Evolutionary conservation across 257 asterid genomes (phyloP).

Genomic region (Solanum clarkiae): DNA sequence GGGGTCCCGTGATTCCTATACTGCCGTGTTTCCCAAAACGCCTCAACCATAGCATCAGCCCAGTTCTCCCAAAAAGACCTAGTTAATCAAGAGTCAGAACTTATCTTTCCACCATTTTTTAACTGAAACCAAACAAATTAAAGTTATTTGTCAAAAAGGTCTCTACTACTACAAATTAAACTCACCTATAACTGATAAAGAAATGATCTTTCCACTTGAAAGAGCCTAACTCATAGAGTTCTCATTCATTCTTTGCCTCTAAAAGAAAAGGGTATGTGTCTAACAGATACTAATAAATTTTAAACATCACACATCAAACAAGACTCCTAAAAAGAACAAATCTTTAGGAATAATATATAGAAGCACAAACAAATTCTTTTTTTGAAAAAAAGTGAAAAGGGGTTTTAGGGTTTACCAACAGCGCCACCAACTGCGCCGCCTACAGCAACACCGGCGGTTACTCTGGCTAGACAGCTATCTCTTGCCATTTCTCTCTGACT

Average conservation of each 20-base stretch:
- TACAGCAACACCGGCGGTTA: slow-evolving; percentile 55
- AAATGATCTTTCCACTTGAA: background rate
- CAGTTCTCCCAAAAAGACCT: background rate
- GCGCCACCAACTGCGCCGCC: slow-evolving; percentile 91
- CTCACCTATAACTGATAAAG: background rate
- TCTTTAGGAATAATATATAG: background rate
- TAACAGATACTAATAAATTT: background rate
- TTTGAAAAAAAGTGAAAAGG: background rate
- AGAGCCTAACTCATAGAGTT: background rate
- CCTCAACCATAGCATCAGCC: background rate
- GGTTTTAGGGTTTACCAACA: slow-evolving; percentile 32
- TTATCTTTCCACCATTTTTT: background rate
- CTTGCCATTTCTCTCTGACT: slow-evolving; percentile 37
- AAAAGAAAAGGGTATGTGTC: too few species aligned
- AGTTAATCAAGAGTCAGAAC: background rate
- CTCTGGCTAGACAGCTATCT: slow-evolving; percentile 60
- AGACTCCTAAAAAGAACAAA: background rate
- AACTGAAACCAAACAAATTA: background rate
- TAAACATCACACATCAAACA: background rate
- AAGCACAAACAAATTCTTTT: background rate
- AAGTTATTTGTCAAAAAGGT: background rate
- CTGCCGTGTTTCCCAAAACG: background rate
- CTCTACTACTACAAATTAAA: background rate
- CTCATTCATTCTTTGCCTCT: background rate
- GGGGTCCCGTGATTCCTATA: too few species aligned